These are phyloP conservation scores for Coemansia sp. DNA, from an alignment of 192 early-diverging fungal species.

Conservation along the genomic window DNA sequence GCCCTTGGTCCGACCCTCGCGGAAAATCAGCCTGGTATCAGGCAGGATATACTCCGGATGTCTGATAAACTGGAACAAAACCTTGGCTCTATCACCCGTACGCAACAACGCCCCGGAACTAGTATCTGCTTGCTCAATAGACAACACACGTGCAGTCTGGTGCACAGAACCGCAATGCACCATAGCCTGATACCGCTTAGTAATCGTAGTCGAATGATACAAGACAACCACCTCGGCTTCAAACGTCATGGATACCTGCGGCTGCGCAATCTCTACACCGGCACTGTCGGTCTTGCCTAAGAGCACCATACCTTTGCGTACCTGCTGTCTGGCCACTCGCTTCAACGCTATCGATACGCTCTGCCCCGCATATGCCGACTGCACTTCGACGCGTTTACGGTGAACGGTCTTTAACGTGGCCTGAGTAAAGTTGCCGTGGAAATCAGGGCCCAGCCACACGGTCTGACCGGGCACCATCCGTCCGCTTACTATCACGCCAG, in stretches of 20 bases:
- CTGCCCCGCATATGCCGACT: slow-evolving; percentile 78
- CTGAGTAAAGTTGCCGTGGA: slow-evolving; percentile 72
- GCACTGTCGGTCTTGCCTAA: slow-evolving; percentile 13
- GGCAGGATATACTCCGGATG: slow-evolving; percentile 69
- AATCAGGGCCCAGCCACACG: slow-evolving; percentile 84
- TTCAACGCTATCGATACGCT: slow-evolving; percentile 83
- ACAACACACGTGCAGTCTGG: slow-evolving; percentile 83
- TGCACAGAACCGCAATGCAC: slow-evolving; percentile 84
- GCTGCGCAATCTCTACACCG: slow-evolving; percentile 10
- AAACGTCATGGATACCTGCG: slow-evolving; percentile 59
- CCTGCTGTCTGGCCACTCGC: slow-evolving; percentile 71
- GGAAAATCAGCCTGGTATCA: slow-evolving; percentile 67
- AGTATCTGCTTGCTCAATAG: slow-evolving; percentile 25
- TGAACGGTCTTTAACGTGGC: slow-evolving; percentile 86
- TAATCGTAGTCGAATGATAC: slow-evolving; percentile 90
- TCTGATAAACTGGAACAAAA: slow-evolving; percentile 79
- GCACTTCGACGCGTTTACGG: slow-evolving; percentile 79
- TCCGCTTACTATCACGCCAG: slow-evolving; percentile 74
- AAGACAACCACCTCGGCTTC: slow-evolving; percentile 92
- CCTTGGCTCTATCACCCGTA: slow-evolving; percentile 81
- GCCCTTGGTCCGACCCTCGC: slow-evolving; percentile 85
- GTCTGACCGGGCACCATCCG: slow-evolving; percentile 77
- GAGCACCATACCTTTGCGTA: slow-evolving; percentile 71
- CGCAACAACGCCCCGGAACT: slow-evolving; percentile 59
- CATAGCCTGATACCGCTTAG: slow-evolving; percentile 92